Conservation (phyloP, 1,284 basidiomycete species). For the Trichosporon sp. region DNA sequence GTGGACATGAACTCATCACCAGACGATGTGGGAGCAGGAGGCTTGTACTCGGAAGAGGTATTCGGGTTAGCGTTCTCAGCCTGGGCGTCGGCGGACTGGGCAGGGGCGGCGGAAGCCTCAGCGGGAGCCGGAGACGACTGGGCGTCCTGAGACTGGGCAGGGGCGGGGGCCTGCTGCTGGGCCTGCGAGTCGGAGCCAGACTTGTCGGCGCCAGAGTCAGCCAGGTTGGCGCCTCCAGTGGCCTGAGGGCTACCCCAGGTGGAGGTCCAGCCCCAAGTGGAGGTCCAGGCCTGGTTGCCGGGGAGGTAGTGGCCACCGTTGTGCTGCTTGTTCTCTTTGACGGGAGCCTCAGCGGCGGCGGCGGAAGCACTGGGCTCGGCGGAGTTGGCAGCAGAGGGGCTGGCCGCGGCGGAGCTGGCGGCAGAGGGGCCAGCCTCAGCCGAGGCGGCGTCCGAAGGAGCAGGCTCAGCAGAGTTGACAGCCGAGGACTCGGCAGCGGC, state of each 20-base stretch:
- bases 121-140: background rate
- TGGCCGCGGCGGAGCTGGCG: background rate
- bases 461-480: slow-evolving; percentile 7
- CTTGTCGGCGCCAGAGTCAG: background rate
- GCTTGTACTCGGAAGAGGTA: background rate
- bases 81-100: background rate
- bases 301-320: background rate
- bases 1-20: slow-evolving; percentile 18
- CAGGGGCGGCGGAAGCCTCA: background rate
- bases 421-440: background rate
- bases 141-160: background rate
- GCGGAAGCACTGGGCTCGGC: background rate
- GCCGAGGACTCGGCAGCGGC: background rate
- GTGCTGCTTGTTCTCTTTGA: slow-evolving; percentile 11
- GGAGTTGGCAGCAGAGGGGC: background rate
- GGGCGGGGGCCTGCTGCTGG: background rate
- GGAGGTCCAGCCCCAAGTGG: slow-evolving; percentile 15
- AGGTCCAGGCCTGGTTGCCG: background rate
- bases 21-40: background rate
- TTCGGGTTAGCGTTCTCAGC: background rate
- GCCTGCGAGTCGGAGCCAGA: background rate
- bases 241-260: slow-evolving; percentile 11
- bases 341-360: background rate
- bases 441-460: slow-evolving; percentile 1
- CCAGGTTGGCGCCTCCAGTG: background rate